These are phyloP conservation scores for Ogataea paraovalis DNA, from an alignment of 805 yeast species.

Conservation along the genomic window DNA sequence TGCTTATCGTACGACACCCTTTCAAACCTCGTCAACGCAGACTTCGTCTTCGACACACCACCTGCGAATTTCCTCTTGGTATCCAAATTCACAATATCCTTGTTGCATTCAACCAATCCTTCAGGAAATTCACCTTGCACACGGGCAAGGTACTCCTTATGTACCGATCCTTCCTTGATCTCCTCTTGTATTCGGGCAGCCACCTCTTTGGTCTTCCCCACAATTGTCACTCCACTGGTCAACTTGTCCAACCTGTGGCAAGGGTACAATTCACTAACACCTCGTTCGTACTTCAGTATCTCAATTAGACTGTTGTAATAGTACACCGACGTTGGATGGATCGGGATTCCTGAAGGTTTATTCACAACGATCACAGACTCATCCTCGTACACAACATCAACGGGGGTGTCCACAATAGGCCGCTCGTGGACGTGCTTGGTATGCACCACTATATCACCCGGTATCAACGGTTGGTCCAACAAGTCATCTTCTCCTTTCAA, in stretches of 20 bases:
- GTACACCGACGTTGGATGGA: constrained; percentile 50
- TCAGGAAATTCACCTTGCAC: constrained; percentile 39
- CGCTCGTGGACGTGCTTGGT: constrained; percentile 30
- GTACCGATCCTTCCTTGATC: constrained; percentile 30
- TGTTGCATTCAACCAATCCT: constrained; percentile 27
- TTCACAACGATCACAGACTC: constrained; percentile 37
- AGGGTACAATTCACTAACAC: constrained; percentile 24
- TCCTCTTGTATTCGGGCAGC: constrained; percentile 32
- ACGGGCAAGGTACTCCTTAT: constrained; percentile 45
- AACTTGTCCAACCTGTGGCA: constrained; percentile 52
- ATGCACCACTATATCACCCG: constrained; percentile 28
- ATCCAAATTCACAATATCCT: constrained; percentile 36
- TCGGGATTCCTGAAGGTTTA: constrained; percentile 52
- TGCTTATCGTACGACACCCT: constrained; percentile 28
- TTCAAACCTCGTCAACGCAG: constrained; percentile 23
- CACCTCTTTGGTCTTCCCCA: constrained; percentile 37
- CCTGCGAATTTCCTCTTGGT: constrained; percentile 23
- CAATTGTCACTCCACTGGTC: constrained; percentile 49
- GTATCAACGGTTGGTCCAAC: constrained; percentile 11
- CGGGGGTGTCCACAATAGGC: constrained; percentile 14
- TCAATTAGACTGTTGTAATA: constrained; percentile 43
- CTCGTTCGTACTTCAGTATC: constrained; percentile 35
- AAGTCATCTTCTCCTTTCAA: constrained; percentile 27
- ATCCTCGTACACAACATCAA: constrained; percentile 21
- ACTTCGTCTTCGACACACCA: constrained; percentile 21